Percentiles rank a stretch among this genome's conserved stretches.
Evolutionary conservation across 495 filamentous ascomycete species (phyloP).

Genomic region (Aspergillus panamensis): DNA sequence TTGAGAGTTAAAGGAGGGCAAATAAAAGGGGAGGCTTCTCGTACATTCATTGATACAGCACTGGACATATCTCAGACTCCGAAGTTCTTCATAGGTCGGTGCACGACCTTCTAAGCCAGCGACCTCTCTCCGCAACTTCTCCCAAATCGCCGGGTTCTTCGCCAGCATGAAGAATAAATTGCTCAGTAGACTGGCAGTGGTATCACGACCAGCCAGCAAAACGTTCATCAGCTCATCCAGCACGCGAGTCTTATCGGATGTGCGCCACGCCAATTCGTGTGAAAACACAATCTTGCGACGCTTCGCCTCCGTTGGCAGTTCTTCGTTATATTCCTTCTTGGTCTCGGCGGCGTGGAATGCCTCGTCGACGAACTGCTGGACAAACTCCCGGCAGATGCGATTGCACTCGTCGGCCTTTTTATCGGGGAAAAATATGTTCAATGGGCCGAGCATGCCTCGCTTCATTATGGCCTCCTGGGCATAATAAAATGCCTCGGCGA

Average conservation of each 20-base stretch:
- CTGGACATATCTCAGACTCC: slow-evolving; percentile 74
- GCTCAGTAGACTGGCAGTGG: slow-evolving; percentile 56
- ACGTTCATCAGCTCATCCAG: slow-evolving; percentile 27
- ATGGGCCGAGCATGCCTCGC: slow-evolving; percentile 2
- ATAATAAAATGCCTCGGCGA: slow-evolving; percentile 41
- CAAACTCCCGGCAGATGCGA: slow-evolving; percentile 1
- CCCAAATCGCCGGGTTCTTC: slow-evolving; percentile 42
- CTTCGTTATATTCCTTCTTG: background rate
- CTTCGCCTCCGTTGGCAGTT: background rate
- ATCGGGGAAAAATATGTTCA: slow-evolving; percentile 1
- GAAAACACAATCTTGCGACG: slow-evolving; percentile 2
- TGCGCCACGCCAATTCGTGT: slow-evolving; percentile 10
- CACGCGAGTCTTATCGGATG: background rate
- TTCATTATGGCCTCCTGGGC: slow-evolving; percentile 32
- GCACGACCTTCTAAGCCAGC: background rate
- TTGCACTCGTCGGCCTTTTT: background rate
- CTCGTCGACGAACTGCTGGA: slow-evolving; percentile 3
- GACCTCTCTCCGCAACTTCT: slow-evolving; percentile 51
- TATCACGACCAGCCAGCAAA: slow-evolving; percentile 56
- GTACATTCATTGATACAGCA: slow-evolving; percentile 44
- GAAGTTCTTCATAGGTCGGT: slow-evolving; percentile 58
- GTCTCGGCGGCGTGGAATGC: background rate
- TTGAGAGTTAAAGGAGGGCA: background rate
- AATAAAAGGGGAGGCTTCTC: background rate
- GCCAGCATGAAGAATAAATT: slow-evolving; percentile 55